Evolutionary conservation across 2,329 filamentous ascomycete genomes (phyloP).

Genomic region (Colletotrichum sp.): DNA sequence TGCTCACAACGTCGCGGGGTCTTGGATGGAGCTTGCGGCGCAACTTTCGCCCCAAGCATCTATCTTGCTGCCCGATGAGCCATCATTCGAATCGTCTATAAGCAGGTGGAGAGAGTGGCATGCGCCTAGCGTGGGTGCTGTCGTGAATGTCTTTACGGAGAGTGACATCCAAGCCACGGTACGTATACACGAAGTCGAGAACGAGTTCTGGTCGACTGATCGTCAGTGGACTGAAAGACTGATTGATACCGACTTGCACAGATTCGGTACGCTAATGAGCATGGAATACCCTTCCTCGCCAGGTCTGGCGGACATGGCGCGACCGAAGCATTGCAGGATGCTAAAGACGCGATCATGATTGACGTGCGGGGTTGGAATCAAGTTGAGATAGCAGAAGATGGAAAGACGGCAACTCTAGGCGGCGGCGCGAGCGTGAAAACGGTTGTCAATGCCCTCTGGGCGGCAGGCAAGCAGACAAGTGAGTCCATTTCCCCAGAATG

Average conservation of each 20-base stretch:
- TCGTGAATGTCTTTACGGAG: constrained; percentile 8
- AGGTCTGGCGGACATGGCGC: constrained; percentile 23
- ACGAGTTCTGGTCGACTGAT: not conserved
- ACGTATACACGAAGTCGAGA: not conserved
- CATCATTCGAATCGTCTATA: not conserved
- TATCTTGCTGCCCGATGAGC: not conserved
- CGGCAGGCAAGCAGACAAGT: constrained; percentile 5
- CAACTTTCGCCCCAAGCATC: not conserved
- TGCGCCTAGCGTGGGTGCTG: not conserved
- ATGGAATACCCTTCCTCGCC: not conserved
- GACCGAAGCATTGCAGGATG: constrained; percentile 6
- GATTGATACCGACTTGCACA: not conserved
- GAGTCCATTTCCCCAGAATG: not conserved
- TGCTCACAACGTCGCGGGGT: not conserved
- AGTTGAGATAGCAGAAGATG: constrained; percentile 10
- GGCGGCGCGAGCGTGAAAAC: constrained; percentile 21
- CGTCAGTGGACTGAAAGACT: not conserved
- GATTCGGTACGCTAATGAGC: not conserved
- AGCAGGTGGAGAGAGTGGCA: constrained; percentile 10
- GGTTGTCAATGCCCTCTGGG: constrained; percentile 1
- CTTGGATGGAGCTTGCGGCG: not conserved
- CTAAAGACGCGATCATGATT: constrained; percentile 23
- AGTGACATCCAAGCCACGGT: constrained; percentile 6
- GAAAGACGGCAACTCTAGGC: constrained; percentile 10
- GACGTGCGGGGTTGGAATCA: constrained; percentile 24